Conservation (phyloP, 2,329 filamentous ascomycete genomes). For the Leptographium lundbergii region DNA sequence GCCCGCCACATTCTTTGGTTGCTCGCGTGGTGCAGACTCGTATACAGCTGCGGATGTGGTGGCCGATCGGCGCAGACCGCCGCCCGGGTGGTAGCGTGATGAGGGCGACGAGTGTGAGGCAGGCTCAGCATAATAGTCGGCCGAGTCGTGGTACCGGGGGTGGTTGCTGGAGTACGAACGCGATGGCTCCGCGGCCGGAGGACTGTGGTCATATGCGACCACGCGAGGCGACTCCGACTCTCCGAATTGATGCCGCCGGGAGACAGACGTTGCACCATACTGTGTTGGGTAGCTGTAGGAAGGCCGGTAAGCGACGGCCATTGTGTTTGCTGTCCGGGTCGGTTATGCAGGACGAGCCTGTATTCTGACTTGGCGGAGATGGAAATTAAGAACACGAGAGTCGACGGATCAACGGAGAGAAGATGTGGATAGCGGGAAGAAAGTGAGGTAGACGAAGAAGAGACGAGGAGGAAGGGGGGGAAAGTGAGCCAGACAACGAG, state of each 20-base stretch:
- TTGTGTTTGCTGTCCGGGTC: slow-evolving; percentile 74
- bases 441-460: neutral
- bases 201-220: neutral
- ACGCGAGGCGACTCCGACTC: slow-evolving; percentile 29
- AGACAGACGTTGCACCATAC: slow-evolving; percentile 20
- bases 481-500: slow-evolving; percentile 46
- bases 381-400: slow-evolving; percentile 26
- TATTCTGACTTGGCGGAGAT: slow-evolving; percentile 27
- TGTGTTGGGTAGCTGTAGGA: slow-evolving; percentile 22
- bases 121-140: neutral
- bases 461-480: neutral
- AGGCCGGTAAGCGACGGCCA: slow-evolving; percentile 58
- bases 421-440: neutral
- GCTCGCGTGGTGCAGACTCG: slow-evolving; percentile 19
- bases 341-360: slow-evolving; percentile 19
- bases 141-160: slow-evolving; percentile 4
- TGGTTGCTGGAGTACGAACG: slow-evolving; percentile 1
- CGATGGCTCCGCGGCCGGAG: neutral
- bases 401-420: slow-evolving; percentile 23
- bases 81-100: slow-evolving; percentile 5
- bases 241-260: neutral
- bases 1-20: slow-evolving; percentile 38
- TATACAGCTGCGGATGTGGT: neutral
- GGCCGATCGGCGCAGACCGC: slow-evolving; percentile 5
- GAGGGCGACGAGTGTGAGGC: neutral